Evolutionary conservation across 2,329 filamentous ascomycete genomes (phyloP).

Genomic region (Xylariomycetidae sp.): DNA sequence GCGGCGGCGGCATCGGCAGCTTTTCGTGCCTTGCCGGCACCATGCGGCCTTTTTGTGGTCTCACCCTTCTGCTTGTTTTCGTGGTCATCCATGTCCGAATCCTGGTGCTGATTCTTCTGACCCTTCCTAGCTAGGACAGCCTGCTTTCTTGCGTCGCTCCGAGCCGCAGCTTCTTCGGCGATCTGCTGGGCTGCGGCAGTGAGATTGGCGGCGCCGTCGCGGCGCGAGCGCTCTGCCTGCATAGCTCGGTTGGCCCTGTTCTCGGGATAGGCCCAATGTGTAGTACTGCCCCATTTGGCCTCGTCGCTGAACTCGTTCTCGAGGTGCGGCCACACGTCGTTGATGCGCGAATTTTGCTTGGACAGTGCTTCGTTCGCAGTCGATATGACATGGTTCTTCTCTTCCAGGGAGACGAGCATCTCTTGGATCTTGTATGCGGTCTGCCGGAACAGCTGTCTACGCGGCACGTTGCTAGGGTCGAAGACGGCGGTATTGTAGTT

Average conservation of each 20-base stretch:
- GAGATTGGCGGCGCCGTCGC: conserved; percentile 73
- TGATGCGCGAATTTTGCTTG: conserved; percentile 77
- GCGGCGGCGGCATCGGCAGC: conserved; percentile 48
- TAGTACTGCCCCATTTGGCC: conserved; percentile 84
- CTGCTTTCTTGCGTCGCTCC: conserved; percentile 81
- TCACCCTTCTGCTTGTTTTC: conserved; percentile 45
- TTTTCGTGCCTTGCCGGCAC: conserved; percentile 60
- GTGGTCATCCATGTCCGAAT: conserved; percentile 76
- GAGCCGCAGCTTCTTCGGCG: conserved; percentile 76
- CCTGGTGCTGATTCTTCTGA: conserved; percentile 62
- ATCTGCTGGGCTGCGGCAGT: conserved; percentile 72
- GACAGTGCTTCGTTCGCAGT: conserved; percentile 87
- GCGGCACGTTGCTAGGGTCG: conserved; percentile 55
- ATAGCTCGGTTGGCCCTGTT: conserved; percentile 65
- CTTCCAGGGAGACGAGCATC: conserved; percentile 86
- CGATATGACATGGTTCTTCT: conserved; percentile 95
- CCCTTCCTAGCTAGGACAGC: conserved; percentile 73
- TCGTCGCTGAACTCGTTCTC: conserved; percentile 90
- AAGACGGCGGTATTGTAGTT: conserved; percentile 41
- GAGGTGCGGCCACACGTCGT: conserved; percentile 82
- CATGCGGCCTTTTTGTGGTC: conserved; percentile 56
- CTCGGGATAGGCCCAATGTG: conserved; percentile 93
- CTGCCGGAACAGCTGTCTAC: conserved; percentile 72
- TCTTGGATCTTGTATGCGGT: conserved; percentile 75
- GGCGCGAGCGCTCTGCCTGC: conserved; percentile 67